phyloP scores from a whole-genome alignment of 2,329 filamentous ascomycete species.

The Sclerotinia spermophila region DNA sequence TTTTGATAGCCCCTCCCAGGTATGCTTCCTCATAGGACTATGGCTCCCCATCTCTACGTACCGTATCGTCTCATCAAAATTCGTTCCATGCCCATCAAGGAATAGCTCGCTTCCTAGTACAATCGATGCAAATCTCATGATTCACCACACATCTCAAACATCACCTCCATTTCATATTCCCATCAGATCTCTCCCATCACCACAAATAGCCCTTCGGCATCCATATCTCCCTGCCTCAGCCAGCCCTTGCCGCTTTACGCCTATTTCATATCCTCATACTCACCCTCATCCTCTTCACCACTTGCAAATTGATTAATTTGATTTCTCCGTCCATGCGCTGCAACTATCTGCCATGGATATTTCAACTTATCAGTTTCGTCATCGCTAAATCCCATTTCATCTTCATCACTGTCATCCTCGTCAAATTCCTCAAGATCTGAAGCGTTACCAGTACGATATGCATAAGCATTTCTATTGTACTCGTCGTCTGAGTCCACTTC shows the following conservation, averaged over 20 bases:
- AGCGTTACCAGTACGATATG: slow-evolving; percentile 44
- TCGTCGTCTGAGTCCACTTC: slow-evolving; percentile 71
- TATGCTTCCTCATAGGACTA: not conserved
- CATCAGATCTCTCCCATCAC: not conserved
- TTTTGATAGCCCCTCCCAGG: not conserved
- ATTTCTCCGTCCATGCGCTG: not conserved
- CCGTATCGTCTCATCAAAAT: not conserved
- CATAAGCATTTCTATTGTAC: slow-evolving; percentile 53
- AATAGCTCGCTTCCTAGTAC: not conserved
- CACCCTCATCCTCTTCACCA: slow-evolving; percentile 1
- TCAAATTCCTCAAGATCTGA: slow-evolving; percentile 36
- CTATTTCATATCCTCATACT: not conserved
- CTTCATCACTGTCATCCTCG: slow-evolving; percentile 27
- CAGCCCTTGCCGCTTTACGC: not conserved
- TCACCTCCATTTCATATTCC: not conserved
- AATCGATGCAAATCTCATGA: not conserved
- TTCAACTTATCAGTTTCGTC: slow-evolving; percentile 30
- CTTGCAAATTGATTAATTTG: not conserved
- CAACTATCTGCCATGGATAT: slow-evolving; percentile 31
- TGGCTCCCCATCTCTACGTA: not conserved
- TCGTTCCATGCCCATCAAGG: not conserved
- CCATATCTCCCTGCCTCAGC: not conserved
- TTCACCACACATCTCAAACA: not conserved
- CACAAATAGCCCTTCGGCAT: not conserved
- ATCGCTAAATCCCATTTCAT: slow-evolving; percentile 31